Conservation (phyloP, 2,329 filamentous ascomycete genomes). For the Talaromyces sp. region DNA sequence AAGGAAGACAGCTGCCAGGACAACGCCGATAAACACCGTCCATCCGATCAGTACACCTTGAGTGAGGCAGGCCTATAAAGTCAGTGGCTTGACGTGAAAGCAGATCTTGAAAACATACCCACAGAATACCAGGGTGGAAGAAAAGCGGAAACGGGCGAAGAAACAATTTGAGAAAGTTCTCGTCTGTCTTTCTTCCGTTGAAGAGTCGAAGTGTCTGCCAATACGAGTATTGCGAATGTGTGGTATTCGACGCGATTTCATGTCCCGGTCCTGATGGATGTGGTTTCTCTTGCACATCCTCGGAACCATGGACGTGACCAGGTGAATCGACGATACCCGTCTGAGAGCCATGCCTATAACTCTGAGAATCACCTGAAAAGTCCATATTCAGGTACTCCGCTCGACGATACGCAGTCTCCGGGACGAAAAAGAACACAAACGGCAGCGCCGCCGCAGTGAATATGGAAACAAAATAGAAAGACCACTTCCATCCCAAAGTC, state of each 20-base stretch:
- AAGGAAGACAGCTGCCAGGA: constrained; percentile 77
- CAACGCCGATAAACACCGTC: constrained; percentile 88
- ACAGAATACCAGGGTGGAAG: constrained; percentile 79
- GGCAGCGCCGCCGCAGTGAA: constrained; percentile 70
- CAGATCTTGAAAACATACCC: constrained; percentile 43
- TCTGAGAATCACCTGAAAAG: constrained; percentile 43
- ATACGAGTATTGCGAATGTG: constrained; percentile 42
- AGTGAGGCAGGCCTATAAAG: constrained; percentile 59
- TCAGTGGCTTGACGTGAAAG: constrained; percentile 2
- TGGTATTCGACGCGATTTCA: neutral
- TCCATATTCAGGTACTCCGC: constrained; percentile 68
- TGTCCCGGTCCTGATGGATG: neutral
- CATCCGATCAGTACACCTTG: constrained; percentile 91
- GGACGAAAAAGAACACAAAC: constrained; percentile 71
- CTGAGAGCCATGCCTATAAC: constrained; percentile 12
- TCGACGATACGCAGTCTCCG: constrained; percentile 76
- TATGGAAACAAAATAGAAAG: constrained; percentile 83
- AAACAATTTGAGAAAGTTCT: constrained; percentile 64
- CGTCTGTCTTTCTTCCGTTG: constrained; percentile 77
- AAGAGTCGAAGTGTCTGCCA: constrained; percentile 64
- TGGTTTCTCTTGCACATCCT: neutral
- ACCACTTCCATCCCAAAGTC: constrained; percentile 77
- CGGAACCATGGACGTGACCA: neutral
- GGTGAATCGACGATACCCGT: constrained; percentile 12
- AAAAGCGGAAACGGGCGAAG: constrained; percentile 78